A percentile compares a stretch with the other conserved stretches of the same genome.
phyloP scores from a whole-genome alignment of 208 protist species.

The Balamuthia mandrillaris region DNA sequence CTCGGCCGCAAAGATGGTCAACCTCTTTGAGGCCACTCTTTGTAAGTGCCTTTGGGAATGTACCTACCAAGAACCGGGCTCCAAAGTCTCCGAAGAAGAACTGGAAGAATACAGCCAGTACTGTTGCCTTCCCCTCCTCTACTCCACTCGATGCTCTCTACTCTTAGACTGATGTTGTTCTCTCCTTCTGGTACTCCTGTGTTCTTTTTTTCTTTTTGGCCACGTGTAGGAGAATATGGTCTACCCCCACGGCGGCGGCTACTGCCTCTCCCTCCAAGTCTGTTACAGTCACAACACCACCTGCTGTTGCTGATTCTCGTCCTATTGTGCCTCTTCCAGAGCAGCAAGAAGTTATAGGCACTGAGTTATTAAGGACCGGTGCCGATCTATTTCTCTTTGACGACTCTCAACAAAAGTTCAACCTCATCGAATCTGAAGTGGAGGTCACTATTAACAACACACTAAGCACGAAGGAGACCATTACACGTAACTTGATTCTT shows the following conservation, averaged over 20 bases:
- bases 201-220: no score
- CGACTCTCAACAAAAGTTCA: neutral
- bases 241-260: neutral
- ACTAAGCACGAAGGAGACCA: neutral
- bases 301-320: neutral
- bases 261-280: neutral
- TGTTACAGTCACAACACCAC: neutral
- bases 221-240: no score
- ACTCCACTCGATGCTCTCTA: neutral
- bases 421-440: neutral
- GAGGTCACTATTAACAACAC: slow-evolving; percentile 11
- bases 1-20: neutral
- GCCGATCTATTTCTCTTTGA: neutral
- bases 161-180: neutral
- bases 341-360: neutral
- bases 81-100: neutral
- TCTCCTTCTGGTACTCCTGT: neutral
- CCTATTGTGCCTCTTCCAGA: neutral
- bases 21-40: neutral
- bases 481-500: neutral
- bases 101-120: neutral
- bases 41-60: neutral
- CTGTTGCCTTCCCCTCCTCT: neutral
- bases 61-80: neutral
- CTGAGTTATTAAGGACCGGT: neutral